Evolutionary conservation across 306 rosid genomes (phyloP), one percentile per base, ranked within the genome.

Genomic region (Gynostemma pentaphyllum): DNA sequence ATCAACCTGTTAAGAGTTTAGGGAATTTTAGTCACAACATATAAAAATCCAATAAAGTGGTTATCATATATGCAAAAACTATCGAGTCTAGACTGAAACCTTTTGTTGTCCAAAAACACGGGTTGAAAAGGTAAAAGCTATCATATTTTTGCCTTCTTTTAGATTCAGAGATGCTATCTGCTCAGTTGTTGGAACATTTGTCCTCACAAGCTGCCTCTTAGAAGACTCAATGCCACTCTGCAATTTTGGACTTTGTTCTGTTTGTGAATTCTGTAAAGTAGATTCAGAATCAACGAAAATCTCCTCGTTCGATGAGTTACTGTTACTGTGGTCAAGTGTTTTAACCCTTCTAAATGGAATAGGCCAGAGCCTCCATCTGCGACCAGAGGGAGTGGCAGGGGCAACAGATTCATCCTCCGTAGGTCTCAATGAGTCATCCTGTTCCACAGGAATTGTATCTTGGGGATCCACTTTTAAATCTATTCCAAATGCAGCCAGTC

Each of bases 151-250:
- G 62, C 99, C 99, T 15, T 94, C 99, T 76, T 81, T 81, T 45
- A 94, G 90, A 78, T 89, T 86, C 86, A 94, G 80, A 67, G 99
- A 94, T 27, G 86, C 97, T 79, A 94, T 86, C 87, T 94, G 97
- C 80, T 86, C 91, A 50, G 70, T 94, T 48, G 95, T 82, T 66
- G 99, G 99, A 74, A 94, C 82, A 83, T 88, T 94, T 50, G 99
- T 94, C 82, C 95, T 83, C 52, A 88, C 40, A 24, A 82, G 70
- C 72, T 86, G 97, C 73, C 82, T 94, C 64, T 19, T 76, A 64
- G 90, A 81, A 71, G 86, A 74, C 62, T 75, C 85, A 3, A 16
- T 68, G 60, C 52, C 29, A 27, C 74, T 65, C 23, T 28, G 60
- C 18, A 76, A 55, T 27, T 79, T 64, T 48, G 75, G 76, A 79